Base-by-base conservation (phyloP, 1,284 basidiomycete species). In the Ceratobasidium sp. region DNA sequence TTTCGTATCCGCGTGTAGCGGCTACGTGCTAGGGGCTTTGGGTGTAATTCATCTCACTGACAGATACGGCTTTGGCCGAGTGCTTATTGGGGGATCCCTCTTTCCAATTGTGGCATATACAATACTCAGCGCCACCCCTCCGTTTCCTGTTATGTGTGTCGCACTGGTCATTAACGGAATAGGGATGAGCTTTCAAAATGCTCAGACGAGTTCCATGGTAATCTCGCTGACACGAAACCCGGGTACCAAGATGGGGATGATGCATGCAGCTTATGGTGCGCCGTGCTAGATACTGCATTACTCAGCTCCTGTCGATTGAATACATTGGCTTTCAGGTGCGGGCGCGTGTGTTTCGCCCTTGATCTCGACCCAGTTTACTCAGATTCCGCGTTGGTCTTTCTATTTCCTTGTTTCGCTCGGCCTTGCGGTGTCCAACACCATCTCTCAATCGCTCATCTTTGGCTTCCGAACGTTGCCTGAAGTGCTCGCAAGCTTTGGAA, bases 401-500 rank as follows among this genome's bases (percentile, higher is more conserved):
- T 71, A 73, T 38, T 73, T 70, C 45, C 57, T 72, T n/a, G 70
- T 70, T 20, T 70, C 72, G 0, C 25, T 69, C 29, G 68, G 70
- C 7, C 32, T 72, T 13, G 68, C 72, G 3, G 27, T 72, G 13
- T 25, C 73, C 29, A 79, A 77, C 20, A 70, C 72, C 4, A 17
- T 72, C 8, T 8, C 70, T 25, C 71, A 80, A 3, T 35, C 77
- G n/a, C 31, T 73, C 13, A 75, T 79, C 7, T 81, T 80, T 74
- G 72, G 74, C n/a, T 64, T 76, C 10, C 75, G 77, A 52, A 77
- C 77, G 2, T 79, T 65, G 20, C 60, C 60, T 13, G 56, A 65
- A 35, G 31, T 64, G 20, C 42, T 70, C 25, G 62, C 53, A 22
- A 49, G 53, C 32, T 64, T 67, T 58, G 69, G 69, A 12, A 49